These are phyloP conservation scores for Phytophthora syringae DNA, from an alignment of 352 stramenopile species.

Conservation along the genomic window DNA sequence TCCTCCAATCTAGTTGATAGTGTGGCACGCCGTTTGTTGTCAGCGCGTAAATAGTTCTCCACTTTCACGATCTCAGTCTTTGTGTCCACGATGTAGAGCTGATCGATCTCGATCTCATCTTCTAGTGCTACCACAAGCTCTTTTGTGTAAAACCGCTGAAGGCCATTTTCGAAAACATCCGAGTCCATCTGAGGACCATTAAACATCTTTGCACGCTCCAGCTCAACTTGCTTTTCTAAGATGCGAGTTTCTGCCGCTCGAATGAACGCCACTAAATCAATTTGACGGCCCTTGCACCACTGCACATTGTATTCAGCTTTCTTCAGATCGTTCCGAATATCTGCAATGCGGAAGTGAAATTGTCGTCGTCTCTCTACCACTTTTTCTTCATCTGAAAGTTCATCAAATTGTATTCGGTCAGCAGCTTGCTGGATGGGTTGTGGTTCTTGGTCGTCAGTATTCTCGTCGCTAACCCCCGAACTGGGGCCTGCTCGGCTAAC, in stretches of 20 bases:
- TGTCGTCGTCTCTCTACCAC: conserved; percentile 62
- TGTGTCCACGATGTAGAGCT: conserved; percentile 84
- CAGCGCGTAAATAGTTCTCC: conserved; percentile 75
- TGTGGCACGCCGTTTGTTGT: conserved; percentile 46
- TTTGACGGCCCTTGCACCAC: conserved; percentile 72
- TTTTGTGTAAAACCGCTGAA: conserved; percentile 82
- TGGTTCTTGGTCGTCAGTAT: conserved; percentile 16
- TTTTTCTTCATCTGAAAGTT: conserved; percentile 59
- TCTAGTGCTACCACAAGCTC: conserved; percentile 74
- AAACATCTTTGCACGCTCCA: conserved; percentile 77
- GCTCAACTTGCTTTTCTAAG: conserved; percentile 80
- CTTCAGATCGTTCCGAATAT: conserved; percentile 61
- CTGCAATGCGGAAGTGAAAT: conserved; percentile 80
- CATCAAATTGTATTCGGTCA: conserved; percentile 46
- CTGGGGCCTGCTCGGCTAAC: conserved; percentile 21
- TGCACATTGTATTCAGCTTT: conserved; percentile 78
- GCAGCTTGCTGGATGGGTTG: conserved; percentile 6
- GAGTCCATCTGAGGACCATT: conserved; percentile 80
- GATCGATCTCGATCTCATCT: conserved; percentile 86
- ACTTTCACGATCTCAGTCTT: conserved; percentile 76
- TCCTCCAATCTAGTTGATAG: conserved; percentile 46
- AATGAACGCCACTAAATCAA: conserved; percentile 78
- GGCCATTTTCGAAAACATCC: conserved; percentile 71
- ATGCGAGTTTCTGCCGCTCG: conserved; percentile 68
- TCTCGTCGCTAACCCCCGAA: neutral